Percentiles rank a stretch among this genome's conserved stretches.
These are phyloP conservation scores for Camelina hispida DNA, from an alignment of 345 rosid genomes.

Conservation along the genomic window DNA sequence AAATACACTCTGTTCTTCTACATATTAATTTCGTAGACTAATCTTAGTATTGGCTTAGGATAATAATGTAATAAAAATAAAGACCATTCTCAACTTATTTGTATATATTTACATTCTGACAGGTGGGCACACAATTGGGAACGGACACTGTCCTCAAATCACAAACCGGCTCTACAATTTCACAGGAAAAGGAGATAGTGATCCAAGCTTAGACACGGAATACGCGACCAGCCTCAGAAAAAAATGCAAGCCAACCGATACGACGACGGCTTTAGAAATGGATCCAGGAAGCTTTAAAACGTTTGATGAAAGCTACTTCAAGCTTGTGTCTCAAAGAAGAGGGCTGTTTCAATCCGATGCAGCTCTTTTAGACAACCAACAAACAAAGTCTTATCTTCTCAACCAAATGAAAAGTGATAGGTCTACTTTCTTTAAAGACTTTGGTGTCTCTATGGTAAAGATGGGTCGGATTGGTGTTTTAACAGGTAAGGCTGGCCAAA, in stretches of 20 bases:
- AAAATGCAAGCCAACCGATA: constrained; percentile 57
- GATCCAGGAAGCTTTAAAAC: constrained; percentile 73
- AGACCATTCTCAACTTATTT: not conserved
- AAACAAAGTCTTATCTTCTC: constrained; percentile 55
- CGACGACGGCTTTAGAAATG: constrained; percentile 62
- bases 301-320: constrained; percentile 59
- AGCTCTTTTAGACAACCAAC: constrained; percentile 56
- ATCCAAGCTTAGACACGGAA: constrained; percentile 55
- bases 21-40: not conserved
- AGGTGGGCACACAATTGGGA: constrained; percentile 78
- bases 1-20: not conserved
- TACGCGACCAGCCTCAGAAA: constrained; percentile 42
- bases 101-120: not conserved
- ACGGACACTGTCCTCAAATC: constrained; percentile 63
- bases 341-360: constrained; percentile 70
- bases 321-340: constrained; percentile 57
- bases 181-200: constrained; percentile 63
- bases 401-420: constrained; percentile 32
- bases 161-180: constrained; percentile 64
- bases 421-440: constrained; percentile 61
- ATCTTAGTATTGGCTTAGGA: not conserved
- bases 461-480: constrained; percentile 73
- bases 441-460: constrained; percentile 67
- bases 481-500: constrained; percentile 56
- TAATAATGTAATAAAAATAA: not conserved